Evolutionary conservation across 2,329 filamentous ascomycete species (phyloP), one percentile per base, ranked within the genome.

Genomic region (Aspergillus pseudonomiae): DNA sequence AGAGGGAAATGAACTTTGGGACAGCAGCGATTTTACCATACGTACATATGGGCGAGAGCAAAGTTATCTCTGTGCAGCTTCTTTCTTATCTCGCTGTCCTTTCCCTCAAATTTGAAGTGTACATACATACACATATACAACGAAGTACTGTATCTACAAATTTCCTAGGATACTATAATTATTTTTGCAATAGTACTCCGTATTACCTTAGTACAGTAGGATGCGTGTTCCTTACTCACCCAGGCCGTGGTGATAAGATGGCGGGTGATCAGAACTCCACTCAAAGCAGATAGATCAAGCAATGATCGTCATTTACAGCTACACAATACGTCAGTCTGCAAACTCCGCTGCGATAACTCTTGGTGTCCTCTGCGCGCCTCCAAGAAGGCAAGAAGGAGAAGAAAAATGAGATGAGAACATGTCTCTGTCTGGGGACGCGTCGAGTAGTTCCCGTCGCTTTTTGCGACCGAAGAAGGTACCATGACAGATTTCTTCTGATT

Each of bases 401-500:
- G 19, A n/a, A 66, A 60, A 68, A 67, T 68, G 66, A 71, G 65
- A 64, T 67, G 62, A 68, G 61, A 70, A 62, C 26, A 77, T 76
- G 74, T 61, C 71, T 63, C 63, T 67, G 63, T 70, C 72, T 56
- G 73, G 63, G 63, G 70, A 70, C 66, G 72, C 69, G 19, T 69
- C 75, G 24, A 73, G 60, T 66, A 73, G 66, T 70, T 73, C 74
- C 65, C 73, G 69, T 63, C 73, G 73, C 61, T 73, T 68, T 55
- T 64, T 71, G 66, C 77, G 75, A 58, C 74, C 75, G 43, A 73
- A 76, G 39, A 74, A 73, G 66, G 76, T 76, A 70, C 11, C n/a
- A 24, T 34, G 16, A 39, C 14, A 11, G 6, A 36, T 39, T 12
- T 19, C 19, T 24, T 48, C 16, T 39, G 10, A 43, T 34, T 26